Evolutionary conservation across 2,329 filamentous ascomycete species (phyloP), one percentile per base, ranked within the genome.

Genomic region (Davidsoniella eucalypti): DNA sequence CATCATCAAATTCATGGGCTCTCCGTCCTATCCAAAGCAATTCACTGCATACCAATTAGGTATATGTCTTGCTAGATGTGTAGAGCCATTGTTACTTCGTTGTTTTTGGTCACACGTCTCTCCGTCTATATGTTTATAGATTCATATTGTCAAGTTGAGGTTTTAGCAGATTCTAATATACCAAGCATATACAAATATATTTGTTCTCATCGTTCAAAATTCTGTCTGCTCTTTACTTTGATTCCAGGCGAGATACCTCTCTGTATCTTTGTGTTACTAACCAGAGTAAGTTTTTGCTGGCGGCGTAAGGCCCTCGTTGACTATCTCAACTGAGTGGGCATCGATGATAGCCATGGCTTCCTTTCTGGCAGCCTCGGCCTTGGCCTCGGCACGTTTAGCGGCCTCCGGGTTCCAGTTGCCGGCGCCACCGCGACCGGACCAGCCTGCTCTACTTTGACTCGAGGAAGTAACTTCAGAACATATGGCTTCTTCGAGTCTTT

Each of bases 381-480:
- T 39, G 16, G 53, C 58, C 23, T 52, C 46, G 21, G 41, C 47
- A 17, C 49, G 37, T 25, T 23, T 25, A 5, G 51, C 58, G 48
- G 44, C 52, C 43, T 41, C 56, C 52, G 25, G 17, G 26, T 54
- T 58, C 62, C 67, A 76, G 61, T 75, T 75, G n/a, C 72, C 73
- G 4, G 69, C 70, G 37, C 72, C 73, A 16, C 72, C 73, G 5
- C 73, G 65, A 9, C 0, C 73, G 71, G 5, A 60, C 9, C 49
- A 54, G 16, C 52, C 47, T 16, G 29, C 56, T 51, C 54, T 55
- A 6, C 58, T 53, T 63, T 5, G 36, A 12, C n/a, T n/a, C 17
- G 44, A 47, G 21, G 44, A 18, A 3, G 17, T 4, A 38, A n/a
- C 10, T n/a, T 18, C 33, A 17, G 33, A 12, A 4, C 16, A 36